Conservation (phyloP, 352 stramenopile species). For the Pythium phragmiticola region DNA sequence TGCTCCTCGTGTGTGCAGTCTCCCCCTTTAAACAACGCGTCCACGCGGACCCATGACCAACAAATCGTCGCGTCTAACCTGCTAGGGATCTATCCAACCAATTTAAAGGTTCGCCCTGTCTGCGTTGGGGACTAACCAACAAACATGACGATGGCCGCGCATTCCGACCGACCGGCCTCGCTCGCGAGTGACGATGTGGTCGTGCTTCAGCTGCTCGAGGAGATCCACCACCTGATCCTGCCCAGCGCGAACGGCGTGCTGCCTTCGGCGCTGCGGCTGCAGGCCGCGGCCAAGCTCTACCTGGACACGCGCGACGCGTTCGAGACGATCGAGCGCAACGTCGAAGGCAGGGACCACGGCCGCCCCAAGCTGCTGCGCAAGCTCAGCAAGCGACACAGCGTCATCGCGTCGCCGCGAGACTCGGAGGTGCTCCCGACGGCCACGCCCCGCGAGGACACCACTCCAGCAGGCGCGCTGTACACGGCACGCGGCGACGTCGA, state of each 20-base stretch:
- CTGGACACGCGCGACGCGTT: constrained; percentile 76
- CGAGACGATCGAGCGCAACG: constrained; percentile 55
- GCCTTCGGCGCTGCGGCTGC: constrained; percentile 29
- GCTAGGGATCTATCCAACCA: neutral
- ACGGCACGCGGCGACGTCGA: constrained; percentile 5
- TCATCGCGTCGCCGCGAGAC: constrained; percentile 21
- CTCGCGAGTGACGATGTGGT: constrained; percentile 46
- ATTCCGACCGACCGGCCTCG: neutral
- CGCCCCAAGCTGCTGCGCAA: constrained; percentile 51
- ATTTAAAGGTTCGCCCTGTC: neutral
- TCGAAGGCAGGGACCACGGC: constrained; percentile 38
- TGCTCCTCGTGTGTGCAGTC: neutral
- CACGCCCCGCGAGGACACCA: neutral
- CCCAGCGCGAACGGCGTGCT: constrained; percentile 31
- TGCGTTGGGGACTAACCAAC: neutral
- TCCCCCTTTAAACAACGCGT: neutral
- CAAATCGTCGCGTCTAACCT: neutral
- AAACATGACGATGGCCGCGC: neutral
- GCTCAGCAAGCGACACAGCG: constrained; percentile 42
- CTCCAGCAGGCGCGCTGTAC: neutral
- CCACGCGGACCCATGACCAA: neutral
- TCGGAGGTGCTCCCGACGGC: constrained; percentile 6
- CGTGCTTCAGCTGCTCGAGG: constrained; percentile 66
- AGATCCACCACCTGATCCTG: constrained; percentile 52
- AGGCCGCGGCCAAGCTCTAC: constrained; percentile 70